Percentiles rank a stretch among this genome's conserved stretches.
Evolutionary conservation across 148 eudicot genomes (phyloP).

Genomic region (Mesembryanthemum crystallinum): DNA sequence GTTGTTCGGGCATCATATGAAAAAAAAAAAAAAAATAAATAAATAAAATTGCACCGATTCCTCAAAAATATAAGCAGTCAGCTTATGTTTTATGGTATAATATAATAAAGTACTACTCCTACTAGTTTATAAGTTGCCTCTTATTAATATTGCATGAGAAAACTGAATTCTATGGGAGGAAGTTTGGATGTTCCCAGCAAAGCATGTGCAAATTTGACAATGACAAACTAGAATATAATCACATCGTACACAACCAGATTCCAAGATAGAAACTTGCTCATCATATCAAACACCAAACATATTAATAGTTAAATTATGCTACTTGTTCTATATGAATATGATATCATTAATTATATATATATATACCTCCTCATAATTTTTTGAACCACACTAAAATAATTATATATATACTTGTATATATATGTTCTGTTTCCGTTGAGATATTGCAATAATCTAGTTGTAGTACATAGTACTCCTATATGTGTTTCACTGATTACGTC

Average conservation of each 20-base stretch:
- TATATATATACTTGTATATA: no score
- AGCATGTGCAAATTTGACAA: constrained; percentile 26
- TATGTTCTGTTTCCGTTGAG: not conserved
- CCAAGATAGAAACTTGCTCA: constrained; percentile 17
- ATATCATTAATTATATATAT: no score
- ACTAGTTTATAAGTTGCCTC: not conserved
- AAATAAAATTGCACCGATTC: no score
- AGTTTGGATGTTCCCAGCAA: not conserved
- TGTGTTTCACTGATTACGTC: not conserved
- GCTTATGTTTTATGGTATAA: no score
- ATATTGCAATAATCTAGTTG: not conserved
- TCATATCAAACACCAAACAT: constrained; percentile 24
- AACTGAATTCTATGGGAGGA: not conserved
- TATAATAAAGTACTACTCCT: no score
- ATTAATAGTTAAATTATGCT: not conserved
- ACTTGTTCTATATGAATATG: not conserved
- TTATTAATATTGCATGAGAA: not conserved
- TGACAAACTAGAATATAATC: constrained; percentile 10
- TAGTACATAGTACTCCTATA: no score
- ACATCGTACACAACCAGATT: constrained; percentile 22
- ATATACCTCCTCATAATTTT: not conserved
- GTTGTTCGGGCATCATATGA: no score
- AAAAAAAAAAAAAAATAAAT: no score
- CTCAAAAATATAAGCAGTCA: no score
- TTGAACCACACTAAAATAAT: not conserved